A percentile compares a stretch with the other conserved stretches of the same genome.
Conservation (phyloP, 768 basidiomycete species). For the Suillus sp. region DNA sequence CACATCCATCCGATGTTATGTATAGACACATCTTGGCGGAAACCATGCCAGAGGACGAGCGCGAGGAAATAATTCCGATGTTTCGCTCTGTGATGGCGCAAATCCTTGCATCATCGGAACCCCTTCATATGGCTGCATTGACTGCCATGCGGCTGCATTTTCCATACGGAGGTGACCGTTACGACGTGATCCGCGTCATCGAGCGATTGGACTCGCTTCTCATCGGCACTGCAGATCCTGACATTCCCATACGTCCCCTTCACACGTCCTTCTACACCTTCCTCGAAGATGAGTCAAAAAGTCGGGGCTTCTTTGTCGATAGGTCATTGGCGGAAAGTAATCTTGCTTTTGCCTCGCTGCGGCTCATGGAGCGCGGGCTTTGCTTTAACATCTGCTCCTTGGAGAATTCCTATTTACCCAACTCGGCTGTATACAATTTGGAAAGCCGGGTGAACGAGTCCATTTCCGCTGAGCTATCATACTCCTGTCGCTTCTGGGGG, state of each 20-base stretch:
- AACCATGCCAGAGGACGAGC: conserved; percentile 2
- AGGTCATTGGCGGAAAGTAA: background rate
- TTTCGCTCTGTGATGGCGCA: conserved; percentile 13
- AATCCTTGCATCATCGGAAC: conserved; percentile 7
- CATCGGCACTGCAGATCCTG: background rate
- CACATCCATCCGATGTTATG: conserved; percentile 1
- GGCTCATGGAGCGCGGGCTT: conserved; percentile 29
- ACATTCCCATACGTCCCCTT: conserved; percentile 14
- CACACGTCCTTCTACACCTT: conserved; percentile 33
- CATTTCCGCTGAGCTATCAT: conserved; percentile 31
- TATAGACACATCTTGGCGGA: conserved; percentile 7
- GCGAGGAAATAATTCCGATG: background rate
- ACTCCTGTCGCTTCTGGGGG: conserved; percentile 36
- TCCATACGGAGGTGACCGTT: background rate
- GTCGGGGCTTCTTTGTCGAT: conserved; percentile 18
- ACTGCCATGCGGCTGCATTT: conserved; percentile 1
- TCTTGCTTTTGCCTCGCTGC: conserved; percentile 25
- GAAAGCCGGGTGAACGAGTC: conserved; percentile 15
- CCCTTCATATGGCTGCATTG: conserved; percentile 6
- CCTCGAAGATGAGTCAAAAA: conserved; percentile 17
- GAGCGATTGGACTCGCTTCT: conserved; percentile 2
- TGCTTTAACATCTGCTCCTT: conserved; percentile 12
- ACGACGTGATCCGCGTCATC: background rate
- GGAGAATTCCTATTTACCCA: conserved; percentile 29
- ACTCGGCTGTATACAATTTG: conserved; percentile 23